A percentile compares a stretch with the other conserved stretches of the same genome.
Evolutionary conservation across 768 basidiomycete genomes (phyloP).

Genomic region (Panellus pusillus): DNA sequence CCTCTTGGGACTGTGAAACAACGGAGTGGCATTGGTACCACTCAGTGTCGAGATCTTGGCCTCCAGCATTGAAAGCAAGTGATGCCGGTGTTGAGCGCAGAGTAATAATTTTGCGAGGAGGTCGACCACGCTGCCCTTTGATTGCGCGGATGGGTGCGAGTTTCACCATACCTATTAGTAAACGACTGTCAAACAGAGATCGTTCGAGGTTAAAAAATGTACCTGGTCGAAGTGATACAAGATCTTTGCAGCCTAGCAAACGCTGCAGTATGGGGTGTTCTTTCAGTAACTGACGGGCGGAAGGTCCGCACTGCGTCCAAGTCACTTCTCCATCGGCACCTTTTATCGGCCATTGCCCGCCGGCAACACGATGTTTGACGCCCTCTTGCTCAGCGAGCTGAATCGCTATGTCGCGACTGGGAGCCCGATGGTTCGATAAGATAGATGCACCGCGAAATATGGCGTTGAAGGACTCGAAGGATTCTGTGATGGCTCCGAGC

Average conservation of each 20-base stretch:
- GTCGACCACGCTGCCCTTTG: constrained; percentile 11
- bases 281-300: background rate
- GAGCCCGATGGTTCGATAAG: constrained; percentile 30
- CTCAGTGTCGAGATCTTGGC: background rate
- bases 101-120: background rate
- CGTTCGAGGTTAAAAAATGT: background rate
- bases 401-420: constrained; percentile 28
- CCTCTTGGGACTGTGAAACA: constrained; percentile 21
- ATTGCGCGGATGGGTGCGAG: background rate
- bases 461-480: constrained; percentile 30
- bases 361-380: constrained; percentile 18
- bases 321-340: background rate
- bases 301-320: constrained; percentile 1
- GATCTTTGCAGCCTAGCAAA: background rate
- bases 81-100: constrained; percentile 17
- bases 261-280: background rate
- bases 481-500: constrained; percentile 15
- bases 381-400: constrained; percentile 13
- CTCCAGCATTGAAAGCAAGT: constrained; percentile 15
- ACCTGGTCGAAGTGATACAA: background rate
- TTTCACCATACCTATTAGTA: background rate
- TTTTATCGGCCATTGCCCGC: constrained; percentile 20
- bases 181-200: background rate
- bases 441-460: constrained; percentile 27
- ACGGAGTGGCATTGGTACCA: constrained; percentile 22